Evolutionary conservation across 306 rosid species (phyloP), one percentile per base, ranked within the genome.

Genomic region (Vachellia pachyceras): DNA sequence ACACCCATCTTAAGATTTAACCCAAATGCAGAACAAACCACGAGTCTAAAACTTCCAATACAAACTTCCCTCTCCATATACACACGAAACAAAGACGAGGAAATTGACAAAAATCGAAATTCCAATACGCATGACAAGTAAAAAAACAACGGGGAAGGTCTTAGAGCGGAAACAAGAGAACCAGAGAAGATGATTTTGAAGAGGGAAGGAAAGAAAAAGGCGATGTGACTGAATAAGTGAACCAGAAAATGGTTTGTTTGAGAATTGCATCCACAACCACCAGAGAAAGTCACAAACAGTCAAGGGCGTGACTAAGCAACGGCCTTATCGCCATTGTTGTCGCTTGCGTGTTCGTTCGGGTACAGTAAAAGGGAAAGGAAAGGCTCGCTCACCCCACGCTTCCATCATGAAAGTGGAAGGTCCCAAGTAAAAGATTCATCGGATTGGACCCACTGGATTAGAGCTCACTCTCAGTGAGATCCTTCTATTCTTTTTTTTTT

Each of bases 1-100:
- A 63, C 10, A 78, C 58, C 70, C 91, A 85, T 89, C 61, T 73
- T 77, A 69, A 72, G 82, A 81, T 82, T 69, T 80, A 61, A 80
- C 33, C 76, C 50, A 83, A 41, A 75, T 29, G 57, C 45, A 66
- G 35, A 52, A 66, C 54, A 33, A 37, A 22, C 54, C 41, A 75
- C 69, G 66, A 35, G 61, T 54, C 61, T 20, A 54, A 54, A n/a
- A 54, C 39, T 77, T 83, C 72, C 60, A 41, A 45, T 49, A 36
- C 7, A 44, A 71, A 44, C 64, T 44, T 68, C 67, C 65, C 42
- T 57, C 23, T 35, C 1, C 37, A 23, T 20, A 22, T 22, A 22
- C 35, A 57, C 35, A 45, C 14, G 68, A 73, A 29, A 41, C 74
- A 8, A 78, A 73, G 33, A 49, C 57, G 20, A 77, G 65, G 20